Conservation (phyloP, 495 filamentous ascomycete genomes). For the Lophium mytilinum region DNA sequence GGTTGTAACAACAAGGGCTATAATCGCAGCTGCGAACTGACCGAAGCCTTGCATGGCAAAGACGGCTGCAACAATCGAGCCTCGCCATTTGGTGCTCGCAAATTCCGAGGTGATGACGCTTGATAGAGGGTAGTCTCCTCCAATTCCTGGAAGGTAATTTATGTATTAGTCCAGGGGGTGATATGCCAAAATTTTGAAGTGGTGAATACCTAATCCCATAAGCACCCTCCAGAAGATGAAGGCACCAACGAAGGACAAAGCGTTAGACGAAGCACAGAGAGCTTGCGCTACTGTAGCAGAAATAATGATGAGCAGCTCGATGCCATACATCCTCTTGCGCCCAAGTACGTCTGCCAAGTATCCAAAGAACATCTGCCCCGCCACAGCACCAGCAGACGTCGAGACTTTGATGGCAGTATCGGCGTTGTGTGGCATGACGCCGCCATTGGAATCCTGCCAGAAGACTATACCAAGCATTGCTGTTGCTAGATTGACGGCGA, state of each 20-base stretch:
- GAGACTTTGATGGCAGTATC: conserved; percentile 81
- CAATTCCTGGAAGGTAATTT: conserved; percentile 43
- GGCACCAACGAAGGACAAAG: conserved; percentile 64
- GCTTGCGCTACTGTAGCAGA: conserved; percentile 72
- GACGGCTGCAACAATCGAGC: conserved; percentile 75
- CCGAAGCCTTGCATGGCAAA: conserved; percentile 81
- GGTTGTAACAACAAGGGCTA: conserved; percentile 61
- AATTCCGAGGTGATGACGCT: conserved; percentile 80
- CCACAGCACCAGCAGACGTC: conserved; percentile 74
- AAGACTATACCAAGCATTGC: conserved; percentile 65
- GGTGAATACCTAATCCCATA: conserved; percentile 40
- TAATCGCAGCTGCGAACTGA: conserved; percentile 61
- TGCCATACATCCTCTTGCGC: conserved; percentile 77
- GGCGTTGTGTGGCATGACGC: conserved; percentile 49
- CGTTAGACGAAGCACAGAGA: conserved; percentile 53
- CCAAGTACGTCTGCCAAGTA: conserved; percentile 70
- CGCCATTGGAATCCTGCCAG: conserved; percentile 45
- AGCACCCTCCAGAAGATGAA: conserved; percentile 84
- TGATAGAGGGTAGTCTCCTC: conserved; percentile 81
- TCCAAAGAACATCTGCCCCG: conserved; percentile 77
- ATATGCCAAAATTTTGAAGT: too few relatives aligned
- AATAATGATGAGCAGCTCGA: conserved; percentile 84
- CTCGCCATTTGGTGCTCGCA: conserved; percentile 75
- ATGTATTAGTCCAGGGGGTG: conserved; percentile 22
- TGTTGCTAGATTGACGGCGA: conserved; percentile 58